Evolutionary conservation across 345 rosid species (phyloP).

Genomic region (Pelargonium nanum): DNA sequence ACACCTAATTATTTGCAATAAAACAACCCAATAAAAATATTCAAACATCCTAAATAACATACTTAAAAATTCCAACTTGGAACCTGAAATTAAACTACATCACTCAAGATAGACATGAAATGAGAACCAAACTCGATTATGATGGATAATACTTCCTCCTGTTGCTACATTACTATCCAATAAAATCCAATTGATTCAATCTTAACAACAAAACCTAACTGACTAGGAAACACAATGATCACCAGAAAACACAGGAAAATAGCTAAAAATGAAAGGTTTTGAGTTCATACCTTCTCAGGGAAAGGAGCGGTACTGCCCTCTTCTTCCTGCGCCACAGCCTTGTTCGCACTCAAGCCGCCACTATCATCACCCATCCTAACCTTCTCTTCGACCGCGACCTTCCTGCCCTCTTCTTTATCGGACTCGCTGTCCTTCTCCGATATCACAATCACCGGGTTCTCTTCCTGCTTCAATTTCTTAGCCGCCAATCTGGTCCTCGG

Average conservation of each 20-base stretch:
- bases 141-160: too few relatives aligned
- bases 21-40: too few relatives aligned
- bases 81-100: too few relatives aligned
- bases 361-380: conserved; percentile 52
- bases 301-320: conserved; percentile 85
- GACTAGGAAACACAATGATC: not conserved
- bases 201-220: not conserved
- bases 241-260: not conserved
- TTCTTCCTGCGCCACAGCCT: conserved; percentile 74
- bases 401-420: conserved; percentile 22
- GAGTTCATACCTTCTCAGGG: conserved; percentile 61
- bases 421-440: conserved; percentile 22
- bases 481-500: conserved; percentile 58
- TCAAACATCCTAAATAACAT: too few relatives aligned
- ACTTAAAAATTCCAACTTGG: too few relatives aligned
- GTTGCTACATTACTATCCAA: too few relatives aligned
- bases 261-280: not conserved
- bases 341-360: conserved; percentile 66
- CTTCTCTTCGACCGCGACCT: conserved; percentile 23
- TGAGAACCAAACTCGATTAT: too few relatives aligned
- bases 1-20: too few relatives aligned
- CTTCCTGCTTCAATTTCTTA: conserved; percentile 34
- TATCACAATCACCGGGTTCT: conserved; percentile 15
- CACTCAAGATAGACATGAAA: too few relatives aligned
- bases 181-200: not conserved